A percentile compares a stretch with the other conserved stretches of the same genome.
phyloP scores from a whole-genome alignment of 345 rosid species.

The Brassica nigra region DNA sequence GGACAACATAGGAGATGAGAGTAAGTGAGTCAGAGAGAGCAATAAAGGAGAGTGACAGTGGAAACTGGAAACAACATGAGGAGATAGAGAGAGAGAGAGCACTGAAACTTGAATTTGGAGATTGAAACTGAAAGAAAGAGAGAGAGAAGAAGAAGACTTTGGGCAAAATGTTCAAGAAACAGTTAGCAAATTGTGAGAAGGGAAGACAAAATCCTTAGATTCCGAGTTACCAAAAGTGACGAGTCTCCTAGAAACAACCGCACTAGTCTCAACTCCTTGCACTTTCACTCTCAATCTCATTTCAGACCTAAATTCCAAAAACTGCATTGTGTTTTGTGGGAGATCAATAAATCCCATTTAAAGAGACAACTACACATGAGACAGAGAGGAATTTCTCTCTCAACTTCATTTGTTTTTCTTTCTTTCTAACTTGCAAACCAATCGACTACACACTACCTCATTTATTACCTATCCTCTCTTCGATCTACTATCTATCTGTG shows the following conservation, averaged over 20 bases:
- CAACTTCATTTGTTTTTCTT: constrained; percentile 39
- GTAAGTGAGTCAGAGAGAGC: constrained; percentile 21
- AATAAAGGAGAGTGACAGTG: constrained; percentile 26
- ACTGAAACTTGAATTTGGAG: constrained; percentile 47
- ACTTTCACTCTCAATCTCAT: constrained; percentile 59
- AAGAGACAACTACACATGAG: constrained; percentile 78
- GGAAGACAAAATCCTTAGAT: constrained; percentile 81
- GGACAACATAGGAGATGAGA: constrained; percentile 17
- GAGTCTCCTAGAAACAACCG: constrained; percentile 70
- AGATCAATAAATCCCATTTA: constrained; percentile 36
- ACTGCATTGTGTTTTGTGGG: constrained; percentile 29
- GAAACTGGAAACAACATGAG: constrained; percentile 31
- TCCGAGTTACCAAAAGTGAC: constrained; percentile 67
- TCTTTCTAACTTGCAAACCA: constrained; percentile 40
- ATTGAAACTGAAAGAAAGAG: constrained; percentile 3
- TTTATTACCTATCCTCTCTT: constrained; percentile 25
- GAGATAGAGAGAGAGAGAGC: constrained; percentile 38
- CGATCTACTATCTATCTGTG: constrained; percentile 19
- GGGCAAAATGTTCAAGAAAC: constrained; percentile 35
- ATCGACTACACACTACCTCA: constrained; percentile 27
- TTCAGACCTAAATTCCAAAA: constrained; percentile 18
- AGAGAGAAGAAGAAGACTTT: neutral
- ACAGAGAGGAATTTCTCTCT: constrained; percentile 49
- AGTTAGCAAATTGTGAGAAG: constrained; percentile 29
- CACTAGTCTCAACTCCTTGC: constrained; percentile 52